Evolutionary conservation across 2,329 filamentous ascomycete genomes (phyloP), one percentile per base, ranked within the genome.

Genomic region (Oidium heveae): DNA sequence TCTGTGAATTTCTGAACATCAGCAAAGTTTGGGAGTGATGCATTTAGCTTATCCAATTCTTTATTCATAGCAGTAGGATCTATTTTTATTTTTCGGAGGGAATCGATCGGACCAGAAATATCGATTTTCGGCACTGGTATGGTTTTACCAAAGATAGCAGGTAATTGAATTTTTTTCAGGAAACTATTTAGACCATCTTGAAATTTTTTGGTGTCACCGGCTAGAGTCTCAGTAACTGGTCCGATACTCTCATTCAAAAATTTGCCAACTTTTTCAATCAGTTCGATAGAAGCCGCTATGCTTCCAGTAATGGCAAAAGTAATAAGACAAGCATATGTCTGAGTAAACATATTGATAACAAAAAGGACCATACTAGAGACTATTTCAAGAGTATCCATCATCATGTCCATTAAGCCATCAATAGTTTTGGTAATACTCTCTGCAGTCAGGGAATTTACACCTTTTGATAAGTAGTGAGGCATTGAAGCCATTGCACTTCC

Each of bases 401-500:
- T 74, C 69, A 91, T 79, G 44, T 78, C 72, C 67, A 91, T 84
- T 66, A 96, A 75, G 52, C 79, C 89, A 58, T 79, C 75, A 59
- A 96, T 79, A 9, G 86, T 79, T 61, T 82, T 80, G 61, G 88
- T 85, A 60, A 96, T 81, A 55, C 85, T 82, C 51, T 74, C 74
- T 34, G 86, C 85, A 8, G 86, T 83, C 61, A 96, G 70, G 56
- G 86, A 77, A 68, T 98, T 98, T 65, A 95, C 81, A 55, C 91
- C 91, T 53, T 76, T 72, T 1, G 88, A 84, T 65, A 96, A 80
- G 69, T 94, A 96, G 68, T 95, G 84, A 56, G 91, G 91, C 87
- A 96, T 94, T 39, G 91, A 96, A 41, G 89, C 91, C 86, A 98
- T 89, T 57, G 86, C 77, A 66, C 87, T 95, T 58, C 89, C 91